phyloP scores from a whole-genome alignment of 352 stramenopile genomes.

The Globisporangium spiculum region DNA sequence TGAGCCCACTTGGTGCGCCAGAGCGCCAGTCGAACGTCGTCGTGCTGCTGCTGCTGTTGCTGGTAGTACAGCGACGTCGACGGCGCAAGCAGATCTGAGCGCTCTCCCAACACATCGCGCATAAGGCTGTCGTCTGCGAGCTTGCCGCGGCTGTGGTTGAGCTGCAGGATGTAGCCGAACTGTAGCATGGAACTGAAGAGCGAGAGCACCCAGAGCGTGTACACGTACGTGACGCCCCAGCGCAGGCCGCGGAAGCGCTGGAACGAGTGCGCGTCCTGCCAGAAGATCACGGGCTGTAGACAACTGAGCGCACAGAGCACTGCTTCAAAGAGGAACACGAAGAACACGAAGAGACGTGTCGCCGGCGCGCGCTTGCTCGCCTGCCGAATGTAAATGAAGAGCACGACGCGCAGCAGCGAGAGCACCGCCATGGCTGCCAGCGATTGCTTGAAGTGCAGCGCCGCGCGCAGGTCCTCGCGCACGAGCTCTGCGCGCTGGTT shows the following conservation, averaged over 20 bases:
- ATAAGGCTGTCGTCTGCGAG: constrained; percentile 63
- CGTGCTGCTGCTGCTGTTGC: constrained; percentile 23
- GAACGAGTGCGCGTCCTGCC: constrained; percentile 53
- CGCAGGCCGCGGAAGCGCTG: constrained; percentile 32
- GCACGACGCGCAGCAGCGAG: constrained; percentile 42
- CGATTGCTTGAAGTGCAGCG: constrained; percentile 65
- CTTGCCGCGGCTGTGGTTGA: constrained; percentile 68
- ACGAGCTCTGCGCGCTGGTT: constrained; percentile 32
- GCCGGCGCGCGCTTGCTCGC: constrained; percentile 69
- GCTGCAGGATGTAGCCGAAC: constrained; percentile 71
- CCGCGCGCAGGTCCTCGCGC: constrained; percentile 28
- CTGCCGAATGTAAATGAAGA: constrained; percentile 71
- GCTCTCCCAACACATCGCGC: constrained; percentile 53
- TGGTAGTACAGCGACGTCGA: constrained; percentile 9
- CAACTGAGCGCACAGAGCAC: constrained; percentile 40
- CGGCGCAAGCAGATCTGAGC: constrained; percentile 5
- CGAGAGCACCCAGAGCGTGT: constrained; percentile 42
- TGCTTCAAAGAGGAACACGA: constrained; percentile 63
- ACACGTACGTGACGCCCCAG: constrained; percentile 61
- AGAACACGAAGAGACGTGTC: constrained; percentile 77
- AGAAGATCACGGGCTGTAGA: constrained; percentile 66
- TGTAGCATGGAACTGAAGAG: constrained; percentile 56
- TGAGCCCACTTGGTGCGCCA: constrained; percentile 80
- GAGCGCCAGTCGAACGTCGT: constrained; percentile 42
- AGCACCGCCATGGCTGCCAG: constrained; percentile 53